Conservation (phyloP, 2,329 filamentous ascomycete genomes). For the Ophiocordyceps camponoti-saundersi region DNA sequence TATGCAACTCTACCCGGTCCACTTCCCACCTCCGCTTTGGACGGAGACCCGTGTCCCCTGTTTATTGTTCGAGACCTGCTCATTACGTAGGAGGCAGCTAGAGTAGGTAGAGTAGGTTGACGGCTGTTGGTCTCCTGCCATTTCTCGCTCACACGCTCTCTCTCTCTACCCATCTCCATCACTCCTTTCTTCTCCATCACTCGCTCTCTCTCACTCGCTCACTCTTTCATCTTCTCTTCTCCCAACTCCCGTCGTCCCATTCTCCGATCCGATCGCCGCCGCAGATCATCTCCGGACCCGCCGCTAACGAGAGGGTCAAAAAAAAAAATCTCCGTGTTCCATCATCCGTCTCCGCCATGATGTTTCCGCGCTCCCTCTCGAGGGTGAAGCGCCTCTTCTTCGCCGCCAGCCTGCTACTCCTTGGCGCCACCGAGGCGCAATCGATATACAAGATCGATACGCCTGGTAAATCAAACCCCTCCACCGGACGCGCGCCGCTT, state of each 20-base stretch:
- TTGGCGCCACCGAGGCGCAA: constrained; percentile 7
- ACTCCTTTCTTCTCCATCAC: too few relatives aligned
- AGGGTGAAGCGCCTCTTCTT: constrained; percentile 1
- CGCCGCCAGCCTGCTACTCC: constrained; percentile 1
- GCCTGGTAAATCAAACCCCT: constrained; percentile 8
- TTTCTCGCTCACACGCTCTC: not conserved
- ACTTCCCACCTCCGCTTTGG: not conserved
- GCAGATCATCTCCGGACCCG: too few relatives aligned
- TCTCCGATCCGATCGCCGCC: too few relatives aligned
- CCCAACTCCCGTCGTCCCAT: too few relatives aligned
- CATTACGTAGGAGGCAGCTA: too few relatives aligned
- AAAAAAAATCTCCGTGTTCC: not conserved
- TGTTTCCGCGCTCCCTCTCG: not conserved
- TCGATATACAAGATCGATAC: constrained; percentile 13
- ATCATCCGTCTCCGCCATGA: not conserved
- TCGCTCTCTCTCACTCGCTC: too few relatives aligned
- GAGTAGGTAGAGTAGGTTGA: too few relatives aligned
- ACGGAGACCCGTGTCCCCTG: not conserved
- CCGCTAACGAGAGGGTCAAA: too few relatives aligned
- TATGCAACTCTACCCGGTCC: not conserved
- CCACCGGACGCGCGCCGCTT: not conserved
- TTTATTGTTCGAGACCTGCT: not conserved
- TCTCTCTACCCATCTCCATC: not conserved
- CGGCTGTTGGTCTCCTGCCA: too few relatives aligned
- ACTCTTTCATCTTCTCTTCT: too few relatives aligned